phyloP scores from a whole-genome alignment of 306 rosid genomes.

The Medicago lupulina region DNA sequence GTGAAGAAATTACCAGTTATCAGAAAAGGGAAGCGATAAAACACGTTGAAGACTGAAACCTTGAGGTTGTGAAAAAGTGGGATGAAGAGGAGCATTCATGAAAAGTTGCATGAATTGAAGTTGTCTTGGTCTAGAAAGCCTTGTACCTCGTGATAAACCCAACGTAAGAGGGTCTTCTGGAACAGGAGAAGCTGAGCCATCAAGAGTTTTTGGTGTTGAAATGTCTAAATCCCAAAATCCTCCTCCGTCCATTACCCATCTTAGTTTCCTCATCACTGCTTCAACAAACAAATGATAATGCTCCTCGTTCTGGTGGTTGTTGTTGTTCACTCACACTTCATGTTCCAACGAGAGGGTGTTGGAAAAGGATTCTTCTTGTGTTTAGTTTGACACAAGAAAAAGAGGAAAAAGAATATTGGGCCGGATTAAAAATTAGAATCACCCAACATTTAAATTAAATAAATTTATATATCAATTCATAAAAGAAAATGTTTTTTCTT shows the following conservation, averaged over 20 bases:
- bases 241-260: conserved; percentile 90
- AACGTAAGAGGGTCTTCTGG: conserved; percentile 73
- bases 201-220: conserved; percentile 77
- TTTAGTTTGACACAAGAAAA: too few relatives aligned
- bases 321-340: background rate
- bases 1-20: conserved; percentile 53
- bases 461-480: too few relatives aligned
- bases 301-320: background rate
- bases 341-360: background rate
- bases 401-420: too few relatives aligned
- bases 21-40: conserved; percentile 64
- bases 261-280: conserved; percentile 65
- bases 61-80: conserved; percentile 56
- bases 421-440: too few relatives aligned
- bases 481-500: too few relatives aligned
- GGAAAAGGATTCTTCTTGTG: too few relatives aligned
- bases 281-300: background rate
- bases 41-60: conserved; percentile 75
- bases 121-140: conserved; percentile 78
- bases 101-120: conserved; percentile 84
- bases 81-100: conserved; percentile 69
- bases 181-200: conserved; percentile 66
- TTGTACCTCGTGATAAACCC: conserved; percentile 72
- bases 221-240: conserved; percentile 82
- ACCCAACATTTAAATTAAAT: too few relatives aligned